Conservation (phyloP, 176 grass and related monocot genomes). For the Chloris gayana region DNA sequence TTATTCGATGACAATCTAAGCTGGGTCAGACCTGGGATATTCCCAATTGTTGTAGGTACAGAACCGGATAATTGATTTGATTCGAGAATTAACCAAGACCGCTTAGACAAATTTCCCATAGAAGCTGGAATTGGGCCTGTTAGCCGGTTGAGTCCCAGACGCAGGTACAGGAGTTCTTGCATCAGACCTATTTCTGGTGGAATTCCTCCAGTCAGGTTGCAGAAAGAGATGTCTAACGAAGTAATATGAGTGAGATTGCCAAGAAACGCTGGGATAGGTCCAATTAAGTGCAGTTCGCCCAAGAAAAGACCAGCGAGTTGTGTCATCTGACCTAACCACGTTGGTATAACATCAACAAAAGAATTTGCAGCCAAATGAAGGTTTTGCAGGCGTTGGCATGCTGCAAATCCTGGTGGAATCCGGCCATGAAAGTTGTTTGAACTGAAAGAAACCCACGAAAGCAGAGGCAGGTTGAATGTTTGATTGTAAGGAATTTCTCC, state of each 20-base stretch:
- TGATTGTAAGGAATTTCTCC: neutral
- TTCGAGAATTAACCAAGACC: neutral
- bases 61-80: neutral
- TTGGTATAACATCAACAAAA: slow-evolving; percentile 12
- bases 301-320: neutral
- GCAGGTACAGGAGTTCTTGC: neutral
- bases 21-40: neutral
- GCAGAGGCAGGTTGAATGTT: slow-evolving; percentile 17
- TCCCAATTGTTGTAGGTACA: neutral
- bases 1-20: neutral
- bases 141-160: neutral
- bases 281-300: neutral
- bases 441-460: neutral
- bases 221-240: neutral
- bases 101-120: neutral
- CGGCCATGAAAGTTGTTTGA: neutral
- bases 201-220: neutral
- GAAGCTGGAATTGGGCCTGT: neutral
- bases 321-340: slow-evolving; percentile 12
- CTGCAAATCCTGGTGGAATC: neutral
- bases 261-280: neutral
- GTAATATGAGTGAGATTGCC: neutral
- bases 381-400: neutral
- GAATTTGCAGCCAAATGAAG: neutral
- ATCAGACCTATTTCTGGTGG: neutral